Evolutionary conservation across 345 rosid genomes (phyloP).

Genomic region (Diplotaxis tenuifolia): DNA sequence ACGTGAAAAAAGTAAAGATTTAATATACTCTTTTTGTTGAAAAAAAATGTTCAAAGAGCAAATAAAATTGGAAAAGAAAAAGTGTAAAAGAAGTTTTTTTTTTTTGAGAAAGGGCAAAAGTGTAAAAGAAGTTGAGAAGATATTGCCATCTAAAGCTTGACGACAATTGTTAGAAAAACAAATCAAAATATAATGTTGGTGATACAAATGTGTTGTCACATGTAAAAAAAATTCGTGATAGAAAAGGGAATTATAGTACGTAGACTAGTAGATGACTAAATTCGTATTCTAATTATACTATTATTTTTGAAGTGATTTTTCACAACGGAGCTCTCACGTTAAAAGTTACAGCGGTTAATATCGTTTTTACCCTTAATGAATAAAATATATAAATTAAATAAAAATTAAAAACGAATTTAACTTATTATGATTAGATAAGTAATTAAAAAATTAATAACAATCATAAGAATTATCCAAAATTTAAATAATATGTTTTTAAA

Average conservation of each 20-base stretch:
- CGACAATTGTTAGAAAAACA: constrained; percentile 11
- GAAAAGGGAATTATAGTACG: not conserved
- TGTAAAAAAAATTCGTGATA: constrained; percentile 4
- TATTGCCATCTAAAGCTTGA: constrained; percentile 33
- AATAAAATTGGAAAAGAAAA: constrained; percentile 22
- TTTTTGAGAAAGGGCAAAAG: no score
- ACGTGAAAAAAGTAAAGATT: constrained; percentile 48
- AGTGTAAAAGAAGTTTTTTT: no score
- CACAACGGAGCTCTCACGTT: no score
- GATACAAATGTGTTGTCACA: not conserved
- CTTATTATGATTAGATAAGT: no score
- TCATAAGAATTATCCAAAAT: no score
- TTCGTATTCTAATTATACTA: not conserved
- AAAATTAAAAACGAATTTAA: no score
- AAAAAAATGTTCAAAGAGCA: not conserved
- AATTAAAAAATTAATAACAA: no score
- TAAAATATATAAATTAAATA: no score
- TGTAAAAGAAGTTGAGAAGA: constrained; percentile 23
- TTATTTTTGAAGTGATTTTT: no score
- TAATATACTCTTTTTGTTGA: not conserved
- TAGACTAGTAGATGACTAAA: not conserved
- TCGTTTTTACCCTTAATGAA: no score
- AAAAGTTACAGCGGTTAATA: no score
- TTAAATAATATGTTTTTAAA: no score
- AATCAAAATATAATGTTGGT: not conserved